Evolutionary conservation across 2,329 filamentous ascomycete species (phyloP).

Genomic region (Diaporthe vexans): DNA sequence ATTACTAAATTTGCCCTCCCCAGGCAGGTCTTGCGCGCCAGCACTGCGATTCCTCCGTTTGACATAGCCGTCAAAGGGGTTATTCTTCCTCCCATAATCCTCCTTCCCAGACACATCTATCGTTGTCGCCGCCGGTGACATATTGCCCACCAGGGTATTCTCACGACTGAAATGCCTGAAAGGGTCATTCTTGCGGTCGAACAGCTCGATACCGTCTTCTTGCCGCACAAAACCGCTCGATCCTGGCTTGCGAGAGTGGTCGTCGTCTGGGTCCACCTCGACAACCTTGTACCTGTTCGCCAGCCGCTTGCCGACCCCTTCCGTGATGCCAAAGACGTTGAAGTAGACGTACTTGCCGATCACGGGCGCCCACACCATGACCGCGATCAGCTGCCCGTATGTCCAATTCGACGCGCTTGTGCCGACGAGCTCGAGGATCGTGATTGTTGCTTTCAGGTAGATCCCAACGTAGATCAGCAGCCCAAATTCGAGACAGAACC

Average conservation of each 20-base stretch:
- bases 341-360: slow-evolving; percentile 40
- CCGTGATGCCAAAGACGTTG: slow-evolving; percentile 38
- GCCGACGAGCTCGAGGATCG: slow-evolving; percentile 38
- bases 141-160: slow-evolving; percentile 32
- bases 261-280: slow-evolving; percentile 23
- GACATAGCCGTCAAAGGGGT: slow-evolving; percentile 37
- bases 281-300: slow-evolving; percentile 38
- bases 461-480: slow-evolving; percentile 41
- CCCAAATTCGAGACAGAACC: slow-evolving; percentile 39
- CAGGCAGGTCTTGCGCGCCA: neutral
- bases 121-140: slow-evolving; percentile 10
- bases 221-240: slow-evolving; percentile 2
- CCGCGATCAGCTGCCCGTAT: slow-evolving; percentile 47
- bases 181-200: slow-evolving; percentile 3
- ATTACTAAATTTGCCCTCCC: neutral
- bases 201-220: slow-evolving; percentile 30
- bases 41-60: slow-evolving; percentile 25
- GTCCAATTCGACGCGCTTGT: slow-evolving; percentile 43
- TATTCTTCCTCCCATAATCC: slow-evolving; percentile 34
- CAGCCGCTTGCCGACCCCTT: slow-evolving; percentile 38
- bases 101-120: slow-evolving; percentile 11
- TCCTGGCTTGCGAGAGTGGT: neutral
- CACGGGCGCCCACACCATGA: slow-evolving; percentile 47
- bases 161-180: slow-evolving; percentile 32
- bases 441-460: slow-evolving; percentile 40